Evolutionary conservation across 805 yeast species (phyloP).

Genomic region (Candida easanensis): DNA sequence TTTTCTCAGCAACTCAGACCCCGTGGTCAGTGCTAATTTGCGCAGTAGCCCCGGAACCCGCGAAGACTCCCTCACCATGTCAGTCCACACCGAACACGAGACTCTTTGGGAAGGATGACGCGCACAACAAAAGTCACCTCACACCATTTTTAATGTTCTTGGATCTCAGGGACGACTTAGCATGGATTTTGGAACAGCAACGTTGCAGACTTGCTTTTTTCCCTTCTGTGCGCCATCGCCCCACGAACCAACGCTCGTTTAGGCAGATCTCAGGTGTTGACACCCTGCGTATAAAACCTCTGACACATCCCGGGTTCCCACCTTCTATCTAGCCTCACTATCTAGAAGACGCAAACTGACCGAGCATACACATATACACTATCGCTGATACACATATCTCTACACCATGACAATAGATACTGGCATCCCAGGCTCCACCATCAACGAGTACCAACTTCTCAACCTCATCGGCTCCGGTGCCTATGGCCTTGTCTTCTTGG

Average conservation of each 20-base stretch:
- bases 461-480: conserved; percentile 69
- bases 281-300: neutral
- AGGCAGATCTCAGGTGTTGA: neutral
- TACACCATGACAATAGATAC: conserved; percentile 8
- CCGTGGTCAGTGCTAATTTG: neutral
- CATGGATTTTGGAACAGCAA: no score
- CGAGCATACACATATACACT: no score
- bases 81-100: neutral
- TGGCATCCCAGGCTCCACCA: conserved; percentile 9
- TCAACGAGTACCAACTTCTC: conserved; percentile 21
- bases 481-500: conserved; percentile 76
- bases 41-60: neutral
- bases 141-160: neutral
- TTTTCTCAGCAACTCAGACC: no score
- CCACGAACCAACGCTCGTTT: no score
- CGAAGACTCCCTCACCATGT: neutral
- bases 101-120: neutral
- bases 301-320: neutral
- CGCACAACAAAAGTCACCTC: neutral
- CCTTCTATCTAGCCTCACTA: no score
- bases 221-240: no score
- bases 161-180: no score
- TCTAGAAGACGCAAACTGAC: no score
- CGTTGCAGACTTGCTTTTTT: no score
- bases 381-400: neutral